Conservation (phyloP, 2,329 filamentous ascomycete species). For the Byssothecium circinans region DNA sequence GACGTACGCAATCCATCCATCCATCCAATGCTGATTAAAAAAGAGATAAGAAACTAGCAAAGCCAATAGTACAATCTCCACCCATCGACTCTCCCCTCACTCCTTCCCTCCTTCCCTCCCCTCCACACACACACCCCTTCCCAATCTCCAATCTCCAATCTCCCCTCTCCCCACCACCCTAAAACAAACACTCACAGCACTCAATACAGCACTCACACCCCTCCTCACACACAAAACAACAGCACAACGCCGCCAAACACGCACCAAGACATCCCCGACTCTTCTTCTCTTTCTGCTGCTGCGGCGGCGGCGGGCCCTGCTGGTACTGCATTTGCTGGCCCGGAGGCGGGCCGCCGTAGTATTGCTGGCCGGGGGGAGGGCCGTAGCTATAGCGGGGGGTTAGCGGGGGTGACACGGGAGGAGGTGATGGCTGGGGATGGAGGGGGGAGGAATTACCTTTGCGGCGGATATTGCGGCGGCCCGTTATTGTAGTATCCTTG, state of each 20-base stretch:
- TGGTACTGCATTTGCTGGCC: conserved; percentile 50
- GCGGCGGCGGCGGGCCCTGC: conserved; percentile 51
- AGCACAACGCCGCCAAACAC: conserved; percentile 53
- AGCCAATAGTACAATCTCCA: too few species aligned
- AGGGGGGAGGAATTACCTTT: conserved; percentile 31
- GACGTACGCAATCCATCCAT: too few species aligned
- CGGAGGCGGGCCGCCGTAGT: conserved; percentile 31
- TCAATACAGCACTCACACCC: conserved; percentile 66
- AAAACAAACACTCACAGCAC: conserved; percentile 53
- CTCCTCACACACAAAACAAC: conserved; percentile 66
- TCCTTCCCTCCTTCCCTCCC: too few species aligned
- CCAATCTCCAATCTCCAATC: neutral
- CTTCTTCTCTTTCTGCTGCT: conserved; percentile 52
- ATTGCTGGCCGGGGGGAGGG: conserved; percentile 21
- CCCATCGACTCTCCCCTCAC: too few species aligned
- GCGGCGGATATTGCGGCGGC: conserved; percentile 41
- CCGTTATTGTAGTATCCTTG: conserved; percentile 42
- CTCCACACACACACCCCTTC: too few species aligned
- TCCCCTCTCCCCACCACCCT: conserved; percentile 5
- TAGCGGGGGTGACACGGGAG: neutral
- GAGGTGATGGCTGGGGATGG: neutral
- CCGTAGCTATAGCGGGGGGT: conserved; percentile 21
- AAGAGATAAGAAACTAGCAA: too few species aligned
- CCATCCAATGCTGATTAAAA: too few species aligned
- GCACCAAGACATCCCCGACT: conserved; percentile 37